A percentile compares a stretch with the other conserved stretches of the same genome.
phyloP scores from a whole-genome alignment of 148 eudicot genomes.

The Persicaria maculosa region DNA sequence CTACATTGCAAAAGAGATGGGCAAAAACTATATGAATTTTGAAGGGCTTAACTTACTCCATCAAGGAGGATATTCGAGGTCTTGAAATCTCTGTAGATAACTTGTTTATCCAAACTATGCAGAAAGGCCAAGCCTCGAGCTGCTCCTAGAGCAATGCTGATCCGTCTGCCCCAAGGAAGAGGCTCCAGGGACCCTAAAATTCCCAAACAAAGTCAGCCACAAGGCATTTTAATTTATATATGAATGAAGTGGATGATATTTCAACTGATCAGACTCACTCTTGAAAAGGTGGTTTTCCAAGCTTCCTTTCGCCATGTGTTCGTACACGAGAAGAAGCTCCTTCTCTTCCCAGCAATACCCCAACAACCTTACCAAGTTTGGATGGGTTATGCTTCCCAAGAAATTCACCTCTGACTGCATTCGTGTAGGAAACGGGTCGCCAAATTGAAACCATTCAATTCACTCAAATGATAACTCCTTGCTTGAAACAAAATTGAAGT shows the following conservation, averaged over 20 bases:
- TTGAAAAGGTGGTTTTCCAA: slow-evolving; percentile 12
- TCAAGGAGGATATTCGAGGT: slow-evolving; percentile 68
- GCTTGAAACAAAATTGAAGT: too few relatives aligned
- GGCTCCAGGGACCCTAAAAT: slow-evolving; percentile 41
- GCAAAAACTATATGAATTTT: not conserved
- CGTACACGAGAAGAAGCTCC: slow-evolving; percentile 7
- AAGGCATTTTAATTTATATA: slow-evolving; percentile 1
- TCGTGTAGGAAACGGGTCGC: not conserved
- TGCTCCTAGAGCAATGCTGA: slow-evolving; percentile 52
- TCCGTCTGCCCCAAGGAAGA: slow-evolving; percentile 46
- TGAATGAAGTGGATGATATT: not conserved
- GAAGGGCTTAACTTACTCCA: slow-evolving; percentile 24
- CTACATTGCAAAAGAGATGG: not conserved
- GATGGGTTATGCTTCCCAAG: slow-evolving; percentile 10
- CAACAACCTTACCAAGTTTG: slow-evolving; percentile 9
- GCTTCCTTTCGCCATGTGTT: slow-evolving; percentile 14
- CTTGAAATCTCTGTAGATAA: slow-evolving; percentile 60
- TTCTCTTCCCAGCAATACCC: slow-evolving; percentile 14
- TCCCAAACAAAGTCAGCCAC: not conserved
- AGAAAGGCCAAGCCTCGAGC: slow-evolving; percentile 57
- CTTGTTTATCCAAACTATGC: slow-evolving; percentile 36
- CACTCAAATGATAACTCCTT: not conserved
- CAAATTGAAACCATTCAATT: not conserved
- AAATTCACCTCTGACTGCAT: slow-evolving; percentile 8
- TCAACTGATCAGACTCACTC: not conserved